Conservation (phyloP, 768 basidiomycete genomes). For the Amanita thiersii region DNA sequence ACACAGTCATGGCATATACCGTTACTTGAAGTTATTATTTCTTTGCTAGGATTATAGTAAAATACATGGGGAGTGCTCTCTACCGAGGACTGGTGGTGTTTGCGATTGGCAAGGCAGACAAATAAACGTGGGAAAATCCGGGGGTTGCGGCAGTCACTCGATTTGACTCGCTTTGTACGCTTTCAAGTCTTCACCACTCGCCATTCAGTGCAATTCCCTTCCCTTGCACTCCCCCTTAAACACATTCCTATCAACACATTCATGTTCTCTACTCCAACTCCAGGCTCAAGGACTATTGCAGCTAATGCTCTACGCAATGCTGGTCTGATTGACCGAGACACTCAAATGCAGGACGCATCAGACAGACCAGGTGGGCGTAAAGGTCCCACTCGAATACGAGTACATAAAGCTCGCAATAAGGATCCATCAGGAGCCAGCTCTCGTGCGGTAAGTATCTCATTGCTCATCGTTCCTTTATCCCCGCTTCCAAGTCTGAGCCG, state of each 20-base stretch:
- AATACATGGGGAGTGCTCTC: no score
- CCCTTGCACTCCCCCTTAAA: slow-evolving; percentile 2
- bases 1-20: no score
- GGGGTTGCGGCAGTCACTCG: slow-evolving; percentile 14
- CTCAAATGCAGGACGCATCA: slow-evolving; percentile 63
- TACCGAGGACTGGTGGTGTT: no score
- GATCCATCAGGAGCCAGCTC: slow-evolving; percentile 30
- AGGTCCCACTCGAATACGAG: slow-evolving; percentile 49
- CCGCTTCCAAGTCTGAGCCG: no score
- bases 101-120: neutral
- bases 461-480: slow-evolving; percentile 22
- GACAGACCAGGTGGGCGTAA: slow-evolving; percentile 72
- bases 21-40: no score
- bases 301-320: slow-evolving; percentile 57
- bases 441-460: slow-evolving; percentile 59
- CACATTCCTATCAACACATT: slow-evolving; percentile 9
- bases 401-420: slow-evolving; percentile 53
- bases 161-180: slow-evolving; percentile 27
- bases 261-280: slow-evolving; percentile 58
- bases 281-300: slow-evolving; percentile 52
- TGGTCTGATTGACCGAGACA: slow-evolving; percentile 71
- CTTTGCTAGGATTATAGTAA: no score
- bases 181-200: slow-evolving; percentile 13
- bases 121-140: slow-evolving; percentile 18
- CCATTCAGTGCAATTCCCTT: slow-evolving; percentile 11